Conservation (phyloP, 352 stramenopile genomes). For the Phytopythium aichiense region DNA sequence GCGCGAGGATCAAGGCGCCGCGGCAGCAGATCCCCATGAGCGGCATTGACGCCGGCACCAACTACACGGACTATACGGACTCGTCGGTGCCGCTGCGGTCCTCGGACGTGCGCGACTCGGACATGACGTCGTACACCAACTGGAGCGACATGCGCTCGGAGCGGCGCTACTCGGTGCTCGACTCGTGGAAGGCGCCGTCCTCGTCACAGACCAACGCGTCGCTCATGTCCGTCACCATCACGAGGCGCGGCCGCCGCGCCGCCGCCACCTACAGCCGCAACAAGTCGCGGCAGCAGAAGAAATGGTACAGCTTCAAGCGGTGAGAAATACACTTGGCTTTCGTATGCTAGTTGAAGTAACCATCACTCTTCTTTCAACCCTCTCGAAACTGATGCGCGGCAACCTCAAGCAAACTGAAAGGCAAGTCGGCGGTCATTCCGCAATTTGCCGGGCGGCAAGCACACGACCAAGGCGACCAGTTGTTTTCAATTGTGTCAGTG, state of each 20-base stretch:
- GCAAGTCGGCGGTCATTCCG: background rate
- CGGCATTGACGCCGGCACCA: constrained; percentile 20
- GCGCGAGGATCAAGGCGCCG: constrained; percentile 7
- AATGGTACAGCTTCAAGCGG: constrained; percentile 23
- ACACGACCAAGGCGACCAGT: background rate
- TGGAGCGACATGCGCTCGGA: constrained; percentile 34
- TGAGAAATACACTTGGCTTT: background rate
- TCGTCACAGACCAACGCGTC: constrained; percentile 54
- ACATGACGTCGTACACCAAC: constrained; percentile 22
- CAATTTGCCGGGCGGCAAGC: background rate
- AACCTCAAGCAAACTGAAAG: background rate
- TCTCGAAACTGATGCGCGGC: background rate
- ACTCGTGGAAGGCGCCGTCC: constrained; percentile 62
- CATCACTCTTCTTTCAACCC: constrained; percentile 38
- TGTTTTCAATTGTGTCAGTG: no score
- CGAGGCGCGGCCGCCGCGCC: constrained; percentile 50
- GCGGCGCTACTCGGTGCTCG: constrained; percentile 65
- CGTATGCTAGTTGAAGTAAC: constrained; percentile 30
- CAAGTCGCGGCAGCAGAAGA: constrained; percentile 54
- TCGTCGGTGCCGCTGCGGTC: background rate
- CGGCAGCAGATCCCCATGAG: constrained; percentile 22
- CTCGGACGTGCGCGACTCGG: constrained; percentile 14
- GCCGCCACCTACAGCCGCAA: constrained; percentile 56
- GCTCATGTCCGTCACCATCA: constrained; percentile 72
- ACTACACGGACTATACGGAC: constrained; percentile 4